These are phyloP conservation scores for Tulasnella sp. DNA, from an alignment of 768 basidiomycete genomes.

Conservation along the genomic window DNA sequence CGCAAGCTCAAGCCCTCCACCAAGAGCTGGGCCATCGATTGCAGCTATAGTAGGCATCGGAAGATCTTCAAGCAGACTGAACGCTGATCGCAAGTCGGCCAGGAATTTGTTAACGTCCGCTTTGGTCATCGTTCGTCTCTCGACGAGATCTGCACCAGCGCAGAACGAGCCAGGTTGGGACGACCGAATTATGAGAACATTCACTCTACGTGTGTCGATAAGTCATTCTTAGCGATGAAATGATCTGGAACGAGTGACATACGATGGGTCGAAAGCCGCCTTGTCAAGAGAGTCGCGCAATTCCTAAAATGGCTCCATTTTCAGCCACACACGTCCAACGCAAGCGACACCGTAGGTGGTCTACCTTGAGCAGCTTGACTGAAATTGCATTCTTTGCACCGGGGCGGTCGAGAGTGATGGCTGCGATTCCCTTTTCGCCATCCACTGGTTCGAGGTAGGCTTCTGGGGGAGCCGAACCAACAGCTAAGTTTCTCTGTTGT, in stretches of 20 bases:
- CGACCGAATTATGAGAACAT: conserved; percentile 80
- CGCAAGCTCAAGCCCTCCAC: conserved; percentile 86
- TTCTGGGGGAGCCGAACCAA: conserved; percentile 24
- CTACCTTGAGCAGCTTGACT: conserved; percentile 61
- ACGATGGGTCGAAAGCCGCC: conserved; percentile 66
- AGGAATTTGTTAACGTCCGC: conserved; percentile 75
- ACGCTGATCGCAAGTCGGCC: conserved; percentile 61
- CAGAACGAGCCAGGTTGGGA: conserved; percentile 78
- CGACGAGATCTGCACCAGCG: conserved; percentile 84
- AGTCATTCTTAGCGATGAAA: not conserved
- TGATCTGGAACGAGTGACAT: conserved; percentile 25
- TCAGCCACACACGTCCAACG: conserved; percentile 18
- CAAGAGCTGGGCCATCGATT: conserved; percentile 88
- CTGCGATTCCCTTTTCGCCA: conserved; percentile 56
- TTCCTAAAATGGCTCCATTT: conserved; percentile 48
- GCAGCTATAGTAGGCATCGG: conserved; percentile 89
- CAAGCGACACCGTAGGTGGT: not conserved
- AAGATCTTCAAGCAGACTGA: conserved; percentile 72
- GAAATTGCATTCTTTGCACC: conserved; percentile 87
- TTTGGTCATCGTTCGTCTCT: conserved; percentile 78
- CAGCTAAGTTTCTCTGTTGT: not conserved
- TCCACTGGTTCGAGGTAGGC: conserved; percentile 33
- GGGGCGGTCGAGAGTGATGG: conserved; percentile 75
- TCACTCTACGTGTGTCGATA: conserved; percentile 47
- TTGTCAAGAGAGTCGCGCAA: conserved; percentile 63